Percentiles rank a stretch among this genome's conserved stretches.
Conservation (phyloP, 163 green algal species). For the Chloromonas sp. region DNA sequence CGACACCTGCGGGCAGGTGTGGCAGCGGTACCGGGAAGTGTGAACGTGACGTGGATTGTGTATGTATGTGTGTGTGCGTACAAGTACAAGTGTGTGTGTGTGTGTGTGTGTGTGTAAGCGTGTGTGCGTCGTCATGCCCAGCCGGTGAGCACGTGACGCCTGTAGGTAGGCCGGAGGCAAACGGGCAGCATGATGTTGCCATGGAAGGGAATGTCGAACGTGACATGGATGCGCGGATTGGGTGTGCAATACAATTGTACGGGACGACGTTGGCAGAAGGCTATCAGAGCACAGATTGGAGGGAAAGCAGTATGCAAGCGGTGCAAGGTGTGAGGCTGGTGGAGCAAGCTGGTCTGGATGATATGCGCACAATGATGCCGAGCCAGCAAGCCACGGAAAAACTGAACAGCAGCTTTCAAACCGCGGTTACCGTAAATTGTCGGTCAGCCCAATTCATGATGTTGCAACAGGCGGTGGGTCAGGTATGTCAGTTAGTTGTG, state of each 20-base stretch:
- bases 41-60: neutral
- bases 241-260: no score
- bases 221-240: no score
- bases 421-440: neutral
- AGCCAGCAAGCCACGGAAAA: no score
- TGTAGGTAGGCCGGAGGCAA: neutral
- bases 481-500: neutral
- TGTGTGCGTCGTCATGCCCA: neutral
- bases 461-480: neutral
- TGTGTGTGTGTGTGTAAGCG: neutral
- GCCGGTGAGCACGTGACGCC: neutral
- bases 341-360: no score
- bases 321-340: no score
- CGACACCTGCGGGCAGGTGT: constrained; percentile 1
- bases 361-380: no score
- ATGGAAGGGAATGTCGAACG: no score
- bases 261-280: no score
- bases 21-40: neutral
- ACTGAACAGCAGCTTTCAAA: neutral
- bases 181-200: neutral
- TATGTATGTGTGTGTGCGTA: neutral
- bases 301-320: no score
- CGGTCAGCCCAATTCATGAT: neutral
- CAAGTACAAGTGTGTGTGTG: neutral
- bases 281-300: no score